Conservation (phyloP, 768 basidiomycete species). For the Hortiboletus flavorubellus region DNA sequence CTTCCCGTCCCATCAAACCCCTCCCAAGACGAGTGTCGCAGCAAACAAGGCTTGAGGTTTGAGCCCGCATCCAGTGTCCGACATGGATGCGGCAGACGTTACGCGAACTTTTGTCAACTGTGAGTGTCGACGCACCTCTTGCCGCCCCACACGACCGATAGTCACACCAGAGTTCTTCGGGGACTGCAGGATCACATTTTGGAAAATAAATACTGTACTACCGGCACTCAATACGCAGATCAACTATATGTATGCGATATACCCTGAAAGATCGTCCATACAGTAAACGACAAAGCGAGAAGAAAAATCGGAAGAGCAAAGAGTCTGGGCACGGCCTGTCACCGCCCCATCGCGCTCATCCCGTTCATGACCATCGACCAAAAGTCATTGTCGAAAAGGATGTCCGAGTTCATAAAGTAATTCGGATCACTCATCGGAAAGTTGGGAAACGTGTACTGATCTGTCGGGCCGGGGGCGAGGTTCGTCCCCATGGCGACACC, state of each 20-base stretch:
- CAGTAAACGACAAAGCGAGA: neutral
- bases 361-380: conserved; percentile 39
- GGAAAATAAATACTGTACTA: neutral
- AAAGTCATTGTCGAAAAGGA: conserved; percentile 42
- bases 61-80: neutral
- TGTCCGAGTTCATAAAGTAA: conserved; percentile 35
- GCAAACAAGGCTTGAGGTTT: conserved; percentile 34
- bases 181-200: neutral
- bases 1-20: conserved; percentile 45
- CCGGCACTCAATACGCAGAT: conserved; percentile 7
- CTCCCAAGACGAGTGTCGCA: conserved; percentile 40
- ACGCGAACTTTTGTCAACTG: too few species aligned
- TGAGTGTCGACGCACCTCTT: neutral
- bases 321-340: neutral
- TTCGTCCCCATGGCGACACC: neutral
- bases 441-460: conserved; percentile 23
- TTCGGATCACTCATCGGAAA: conserved; percentile 26
- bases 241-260: conserved; percentile 3
- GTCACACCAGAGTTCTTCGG: neutral
- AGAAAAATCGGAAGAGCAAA: neutral
- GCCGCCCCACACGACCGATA: neutral
- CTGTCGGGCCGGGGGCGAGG: conserved; percentile 3
- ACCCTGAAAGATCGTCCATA: neutral
- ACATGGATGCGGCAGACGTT: too few species aligned
- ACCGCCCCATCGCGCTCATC: conserved; percentile 9